Evolutionary conservation across 2,329 filamentous ascomycete genomes (phyloP).

Genomic region (Aspergillus sp.): DNA sequence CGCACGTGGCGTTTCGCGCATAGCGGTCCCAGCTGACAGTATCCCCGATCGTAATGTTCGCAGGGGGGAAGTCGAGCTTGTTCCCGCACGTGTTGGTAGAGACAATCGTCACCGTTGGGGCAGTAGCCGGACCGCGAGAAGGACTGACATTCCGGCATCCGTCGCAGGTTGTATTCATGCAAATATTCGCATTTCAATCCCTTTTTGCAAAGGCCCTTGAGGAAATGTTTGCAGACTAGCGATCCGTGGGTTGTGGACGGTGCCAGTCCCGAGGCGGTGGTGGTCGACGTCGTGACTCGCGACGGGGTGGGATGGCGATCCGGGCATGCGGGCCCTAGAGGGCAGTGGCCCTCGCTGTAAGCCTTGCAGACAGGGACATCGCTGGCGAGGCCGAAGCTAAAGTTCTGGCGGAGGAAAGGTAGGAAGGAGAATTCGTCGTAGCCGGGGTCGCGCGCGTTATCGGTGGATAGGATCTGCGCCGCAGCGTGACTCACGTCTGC

Average conservation of each 20-base stretch:
- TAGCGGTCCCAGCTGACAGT: conserved; percentile 83
- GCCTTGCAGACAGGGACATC: conserved; percentile 81
- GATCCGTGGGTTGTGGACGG: conserved; percentile 46
- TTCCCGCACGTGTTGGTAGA: conserved; percentile 87
- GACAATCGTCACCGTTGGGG: conserved; percentile 93
- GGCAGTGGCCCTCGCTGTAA: conserved; percentile 82
- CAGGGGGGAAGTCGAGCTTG: conserved; percentile 76
- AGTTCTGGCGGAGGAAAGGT: conserved; percentile 78
- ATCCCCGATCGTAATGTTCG: conserved; percentile 90
- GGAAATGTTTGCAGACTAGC: conserved; percentile 98
- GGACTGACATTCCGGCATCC: conserved; percentile 98
- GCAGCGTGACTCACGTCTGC: conserved; percentile 34
- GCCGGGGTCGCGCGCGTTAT: conserved; percentile 35
- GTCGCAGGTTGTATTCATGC: conserved; percentile 96
- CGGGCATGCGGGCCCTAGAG: conserved; percentile 77
- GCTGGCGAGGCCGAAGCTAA: conserved; percentile 78
- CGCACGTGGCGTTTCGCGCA: conserved; percentile 90
- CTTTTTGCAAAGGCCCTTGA: conserved; percentile 96
- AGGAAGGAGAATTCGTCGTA: conserved; percentile 78
- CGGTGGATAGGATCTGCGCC: conserved; percentile 35
- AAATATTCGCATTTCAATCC: conserved; percentile 95
- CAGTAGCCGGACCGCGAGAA: conserved; percentile 93
- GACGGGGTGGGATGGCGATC: conserved; percentile 70
- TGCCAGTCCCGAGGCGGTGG: conserved; percentile 42
- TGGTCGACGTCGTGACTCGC: conserved; percentile 44